phyloP scores from a whole-genome alignment of 805 yeast genomes.

The Metschnikowia dekortorum region DNA sequence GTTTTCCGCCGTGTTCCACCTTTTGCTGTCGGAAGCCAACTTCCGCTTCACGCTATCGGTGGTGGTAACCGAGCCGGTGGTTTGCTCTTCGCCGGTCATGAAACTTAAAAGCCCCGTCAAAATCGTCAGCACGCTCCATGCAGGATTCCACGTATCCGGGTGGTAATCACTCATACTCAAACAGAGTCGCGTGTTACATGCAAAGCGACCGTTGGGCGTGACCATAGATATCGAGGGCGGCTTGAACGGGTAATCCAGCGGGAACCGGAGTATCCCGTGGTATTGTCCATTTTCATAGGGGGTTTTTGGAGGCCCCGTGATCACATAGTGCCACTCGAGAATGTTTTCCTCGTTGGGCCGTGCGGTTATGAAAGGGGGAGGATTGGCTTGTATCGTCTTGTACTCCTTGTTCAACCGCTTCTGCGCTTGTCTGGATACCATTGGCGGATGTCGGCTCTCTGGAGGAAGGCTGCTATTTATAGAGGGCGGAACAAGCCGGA shows the following conservation, averaged over 20 bases:
- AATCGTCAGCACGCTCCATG: constrained; percentile 90
- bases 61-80: constrained; percentile 78
- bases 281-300: constrained; percentile 85
- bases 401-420: constrained; percentile 72
- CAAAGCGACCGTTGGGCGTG: constrained; percentile 88
- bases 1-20: constrained; percentile 56
- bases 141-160: constrained; percentile 94
- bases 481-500: too few relatives aligned
- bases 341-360: constrained; percentile 85
- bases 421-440: constrained; percentile 41
- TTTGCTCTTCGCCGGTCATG: constrained; percentile 83
- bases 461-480: too few relatives aligned
- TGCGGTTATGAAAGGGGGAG: constrained; percentile 82
- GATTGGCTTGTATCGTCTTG: constrained; percentile 67
- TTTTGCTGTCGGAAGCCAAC: constrained; percentile 56
- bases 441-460: constrained; percentile 4
- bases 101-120: constrained; percentile 83
- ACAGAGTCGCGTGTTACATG: constrained; percentile 76
- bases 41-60: constrained; percentile 52
- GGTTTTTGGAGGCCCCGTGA: constrained; percentile 88
- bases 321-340: constrained; percentile 89
- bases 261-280: constrained; percentile 83
- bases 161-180: constrained; percentile 92
- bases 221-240: constrained; percentile 88
- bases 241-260: constrained; percentile 82